Percentiles rank a stretch among this genome's conserved stretches.
These are phyloP conservation scores for Ophiocordyceps camponoti-floridani DNA, from an alignment of 2,329 filamentous ascomycete genomes.

Conservation along the genomic window DNA sequence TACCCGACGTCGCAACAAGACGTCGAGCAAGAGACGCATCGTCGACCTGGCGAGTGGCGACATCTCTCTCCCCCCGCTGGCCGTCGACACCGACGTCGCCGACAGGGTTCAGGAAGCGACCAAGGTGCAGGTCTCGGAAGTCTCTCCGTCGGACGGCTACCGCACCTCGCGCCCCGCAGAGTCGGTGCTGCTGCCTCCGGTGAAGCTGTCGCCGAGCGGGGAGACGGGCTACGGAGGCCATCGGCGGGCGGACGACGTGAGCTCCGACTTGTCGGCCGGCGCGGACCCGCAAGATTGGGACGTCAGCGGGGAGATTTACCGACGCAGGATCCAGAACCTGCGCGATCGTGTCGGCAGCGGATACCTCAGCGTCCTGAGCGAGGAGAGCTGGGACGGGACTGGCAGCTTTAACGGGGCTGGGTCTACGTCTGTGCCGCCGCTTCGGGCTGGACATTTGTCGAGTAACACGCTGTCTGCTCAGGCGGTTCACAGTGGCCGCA, in stretches of 20 bases:
- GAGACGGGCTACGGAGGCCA: neutral
- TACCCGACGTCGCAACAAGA: conserved; percentile 36
- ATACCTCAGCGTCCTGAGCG: conserved; percentile 73
- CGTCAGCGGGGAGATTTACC: conserved; percentile 58
- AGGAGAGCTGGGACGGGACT: conserved; percentile 46
- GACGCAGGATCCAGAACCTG: conserved; percentile 72
- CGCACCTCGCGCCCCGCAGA: conserved; percentile 25
- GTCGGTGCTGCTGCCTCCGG: conserved; percentile 13
- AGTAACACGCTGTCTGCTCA: conserved; percentile 19
- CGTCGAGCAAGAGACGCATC: conserved; percentile 39
- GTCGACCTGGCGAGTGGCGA: conserved; percentile 44
- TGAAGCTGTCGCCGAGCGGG: conserved; percentile 11
- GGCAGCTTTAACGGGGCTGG: conserved; percentile 6
- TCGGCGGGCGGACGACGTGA: neutral
- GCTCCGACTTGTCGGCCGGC: neutral
- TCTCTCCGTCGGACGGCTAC: conserved; percentile 19
- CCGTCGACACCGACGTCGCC: conserved; percentile 10
- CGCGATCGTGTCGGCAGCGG: conserved; percentile 72
- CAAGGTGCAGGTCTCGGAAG: conserved; percentile 5
- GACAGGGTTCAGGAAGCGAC: conserved; percentile 4
- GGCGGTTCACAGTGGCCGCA: conserved; percentile 34
- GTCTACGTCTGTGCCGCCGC: conserved; percentile 10
- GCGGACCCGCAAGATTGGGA: conserved; percentile 40
- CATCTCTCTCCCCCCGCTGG: conserved; percentile 9
- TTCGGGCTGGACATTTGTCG: conserved; percentile 13